Conservation (phyloP, 306 rosid species). For the Trichosanthes truncata region DNA sequence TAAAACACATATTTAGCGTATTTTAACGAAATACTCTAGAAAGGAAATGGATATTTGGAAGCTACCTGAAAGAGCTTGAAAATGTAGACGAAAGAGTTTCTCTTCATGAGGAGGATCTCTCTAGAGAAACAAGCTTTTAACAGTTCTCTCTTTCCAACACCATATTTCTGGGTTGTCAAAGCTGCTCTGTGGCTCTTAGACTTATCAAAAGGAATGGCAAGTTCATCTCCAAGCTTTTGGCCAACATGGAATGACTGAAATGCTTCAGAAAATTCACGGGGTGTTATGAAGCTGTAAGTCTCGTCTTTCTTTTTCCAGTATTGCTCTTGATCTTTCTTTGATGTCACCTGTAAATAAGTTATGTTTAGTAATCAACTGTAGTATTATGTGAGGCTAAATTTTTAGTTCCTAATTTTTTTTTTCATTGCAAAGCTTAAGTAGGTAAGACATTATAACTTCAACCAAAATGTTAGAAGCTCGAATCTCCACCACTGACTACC, state of each 20-base stretch:
- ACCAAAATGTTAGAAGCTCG: too few species aligned
- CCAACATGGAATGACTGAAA: constrained; percentile 30
- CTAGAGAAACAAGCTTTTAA: constrained; percentile 30
- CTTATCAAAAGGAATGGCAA: constrained; percentile 27
- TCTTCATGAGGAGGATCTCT: constrained; percentile 34
- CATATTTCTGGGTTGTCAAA: constrained; percentile 20
- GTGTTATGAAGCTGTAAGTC: constrained; percentile 21
- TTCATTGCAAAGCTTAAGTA: too few species aligned
- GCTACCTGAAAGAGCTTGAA: constrained; percentile 27
- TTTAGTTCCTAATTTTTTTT: too few species aligned
- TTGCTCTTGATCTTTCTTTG: constrained; percentile 40
- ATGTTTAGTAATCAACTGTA: neutral
- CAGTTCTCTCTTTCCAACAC: constrained; percentile 21
- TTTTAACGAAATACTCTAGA: too few species aligned
- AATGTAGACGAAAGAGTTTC: constrained; percentile 33
- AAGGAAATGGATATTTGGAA: too few species aligned
- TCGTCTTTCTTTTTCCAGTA: constrained; percentile 26
- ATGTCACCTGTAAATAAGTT: constrained; percentile 25
- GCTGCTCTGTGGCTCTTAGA: constrained; percentile 38
- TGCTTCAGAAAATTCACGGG: constrained; percentile 23
- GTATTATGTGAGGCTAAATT: neutral
- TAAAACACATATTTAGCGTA: too few species aligned
- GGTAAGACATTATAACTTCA: too few species aligned
- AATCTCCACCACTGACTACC: too few species aligned
- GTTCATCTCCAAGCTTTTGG: constrained; percentile 22